Evolutionary conservation across 225 moss, liverwort and hornwort genomes (phyloP), one percentile per base, ranked within the genome.

Genomic region (Climacium dendroides): DNA sequence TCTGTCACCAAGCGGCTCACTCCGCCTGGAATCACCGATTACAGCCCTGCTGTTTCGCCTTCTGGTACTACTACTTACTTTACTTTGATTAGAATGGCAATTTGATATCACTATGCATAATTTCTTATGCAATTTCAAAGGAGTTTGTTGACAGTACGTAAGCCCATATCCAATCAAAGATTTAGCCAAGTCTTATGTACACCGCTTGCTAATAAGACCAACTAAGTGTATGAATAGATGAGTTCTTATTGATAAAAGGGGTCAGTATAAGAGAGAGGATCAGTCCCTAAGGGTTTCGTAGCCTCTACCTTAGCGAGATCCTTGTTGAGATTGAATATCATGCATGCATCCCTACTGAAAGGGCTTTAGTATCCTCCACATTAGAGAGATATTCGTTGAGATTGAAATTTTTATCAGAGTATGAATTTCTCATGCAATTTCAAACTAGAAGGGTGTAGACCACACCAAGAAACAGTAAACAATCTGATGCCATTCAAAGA

Each of bases 1-100:
- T 85, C 85, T 41, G 63, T 39, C 32, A 91, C 90, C 32, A 91
- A 90, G 48, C 96, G 98, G 29, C 90, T 98, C 52, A 97, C 96
- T 87, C 98, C 98, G 22, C 78, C 78, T 47, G 96, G 94, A 47
- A 85, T 94, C 74, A 92, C 93, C 24, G 98, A 98, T 85, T 96
- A 93, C 91, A 98, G 98, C 83, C 96, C 98, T 74, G 89, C 98
- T 74, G 91, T 97, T 67, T 98, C 98, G 43, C 97, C 98, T 32
- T 95, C 94, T 59, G 93, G 93, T 93, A 89, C 52, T 41, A 63
- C 22, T 39, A 53, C 74, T 28, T 4, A 78, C 17, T n/a, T 85
- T 19, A 12, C 64, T 52, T 76, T 8, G 50, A 75, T 59, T 32
- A 35, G 43, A 47, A 58, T 75, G 85, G 48, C n/a, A 84, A 17